Conservation (phyloP, 805 yeast species). For the Debaryomyces maramus region DNA sequence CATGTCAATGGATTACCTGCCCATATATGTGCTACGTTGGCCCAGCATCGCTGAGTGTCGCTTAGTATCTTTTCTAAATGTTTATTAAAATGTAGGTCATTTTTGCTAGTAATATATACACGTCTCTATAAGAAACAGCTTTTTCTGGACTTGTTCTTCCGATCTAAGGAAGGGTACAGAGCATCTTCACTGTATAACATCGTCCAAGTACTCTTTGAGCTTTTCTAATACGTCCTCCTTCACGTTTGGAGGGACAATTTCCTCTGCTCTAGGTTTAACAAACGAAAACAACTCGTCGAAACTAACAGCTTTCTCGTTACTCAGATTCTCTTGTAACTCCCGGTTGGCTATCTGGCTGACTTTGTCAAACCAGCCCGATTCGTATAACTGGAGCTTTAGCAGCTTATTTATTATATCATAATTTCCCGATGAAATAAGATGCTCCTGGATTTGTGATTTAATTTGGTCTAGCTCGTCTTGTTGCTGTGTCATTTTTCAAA, state of each 20-base stretch:
- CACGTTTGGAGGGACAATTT: slow-evolving; percentile 68
- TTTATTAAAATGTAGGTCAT: no score
- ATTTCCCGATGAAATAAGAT: slow-evolving; percentile 73
- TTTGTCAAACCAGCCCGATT: slow-evolving; percentile 85
- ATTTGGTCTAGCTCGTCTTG: slow-evolving; percentile 43
- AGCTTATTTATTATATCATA: slow-evolving; percentile 71
- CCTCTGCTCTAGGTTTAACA: slow-evolving; percentile 65
- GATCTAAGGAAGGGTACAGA: no score
- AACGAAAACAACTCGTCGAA: slow-evolving; percentile 52
- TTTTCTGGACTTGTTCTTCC: no score
- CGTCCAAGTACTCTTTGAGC: slow-evolving; percentile 60
- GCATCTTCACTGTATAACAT: slow-evolving; percentile 31
- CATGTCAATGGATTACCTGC: no score
- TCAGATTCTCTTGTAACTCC: slow-evolving; percentile 39
- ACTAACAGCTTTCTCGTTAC: slow-evolving; percentile 31
- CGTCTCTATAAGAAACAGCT: no score
- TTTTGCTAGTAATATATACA: no score
- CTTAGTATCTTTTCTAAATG: no score
- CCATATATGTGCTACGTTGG: no score
- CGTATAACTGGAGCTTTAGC: slow-evolving; percentile 62
- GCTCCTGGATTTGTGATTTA: slow-evolving; percentile 65
- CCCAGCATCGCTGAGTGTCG: no score
- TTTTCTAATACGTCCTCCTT: slow-evolving; percentile 57
- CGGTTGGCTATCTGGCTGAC: slow-evolving; percentile 57
- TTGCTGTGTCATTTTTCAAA: slow-evolving; percentile 23